phyloP scores from a whole-genome alignment of 768 basidiomycete species.

The Rhodotorula paludigena region DNA sequence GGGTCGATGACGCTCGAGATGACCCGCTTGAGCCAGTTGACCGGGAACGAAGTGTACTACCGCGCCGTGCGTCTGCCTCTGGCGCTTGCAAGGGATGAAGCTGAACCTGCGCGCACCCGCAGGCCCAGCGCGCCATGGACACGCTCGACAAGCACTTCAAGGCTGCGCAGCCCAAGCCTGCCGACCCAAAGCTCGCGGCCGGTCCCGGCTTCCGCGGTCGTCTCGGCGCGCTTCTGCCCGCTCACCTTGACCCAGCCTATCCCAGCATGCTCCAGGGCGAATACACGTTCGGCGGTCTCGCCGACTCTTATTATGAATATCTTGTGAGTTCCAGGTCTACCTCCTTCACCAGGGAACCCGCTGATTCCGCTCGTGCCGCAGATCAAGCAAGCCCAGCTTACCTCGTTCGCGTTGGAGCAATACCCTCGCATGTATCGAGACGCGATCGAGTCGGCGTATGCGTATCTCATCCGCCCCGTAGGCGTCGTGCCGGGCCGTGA shows the following conservation, averaged over 20 bases:
- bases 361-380: not conserved
- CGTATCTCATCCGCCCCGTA: slow-evolving; percentile 45
- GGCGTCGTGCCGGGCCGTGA: slow-evolving; percentile 42
- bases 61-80: slow-evolving; percentile 39
- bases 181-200: not conserved
- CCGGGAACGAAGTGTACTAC: slow-evolving; percentile 48
- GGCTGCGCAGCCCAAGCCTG: not conserved
- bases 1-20: slow-evolving; percentile 50
- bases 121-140: slow-evolving; percentile 49
- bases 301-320: slow-evolving; percentile 42
- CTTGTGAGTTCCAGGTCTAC: slow-evolving; percentile 10
- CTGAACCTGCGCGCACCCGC: not conserved
- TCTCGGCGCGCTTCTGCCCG: slow-evolving; percentile 28
- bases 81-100: too few relatives aligned
- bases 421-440: slow-evolving; percentile 47
- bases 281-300: slow-evolving; percentile 48
- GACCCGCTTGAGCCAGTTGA: slow-evolving; percentile 47
- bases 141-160: slow-evolving; percentile 41
- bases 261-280: slow-evolving; percentile 40
- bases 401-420: slow-evolving; percentile 44
- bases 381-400: slow-evolving; percentile 50
- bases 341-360: too few relatives aligned
- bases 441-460: slow-evolving; percentile 46
- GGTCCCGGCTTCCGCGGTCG: slow-evolving; percentile 7
- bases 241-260: slow-evolving; percentile 9